These are phyloP conservation scores for Paramecium biaurelia DNA, from an alignment of 73 alveolate genomes.

Conservation along the genomic window DNA sequence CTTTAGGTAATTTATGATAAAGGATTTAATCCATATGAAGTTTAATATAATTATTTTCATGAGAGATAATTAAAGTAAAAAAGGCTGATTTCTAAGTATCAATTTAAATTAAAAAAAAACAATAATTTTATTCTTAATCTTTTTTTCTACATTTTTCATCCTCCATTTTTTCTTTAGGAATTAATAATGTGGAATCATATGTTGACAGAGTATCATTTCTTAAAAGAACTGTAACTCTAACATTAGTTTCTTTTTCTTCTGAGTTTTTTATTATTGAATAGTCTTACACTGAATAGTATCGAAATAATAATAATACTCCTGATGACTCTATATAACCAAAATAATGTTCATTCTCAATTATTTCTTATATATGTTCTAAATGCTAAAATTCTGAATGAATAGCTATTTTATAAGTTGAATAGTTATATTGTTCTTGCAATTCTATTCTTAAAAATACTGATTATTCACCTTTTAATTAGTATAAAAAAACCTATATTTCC, in stretches of 20 bases:
- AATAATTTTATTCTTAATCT: neutral
- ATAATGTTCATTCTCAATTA: neutral
- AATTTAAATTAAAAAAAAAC: neutral
- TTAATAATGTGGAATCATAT: neutral
- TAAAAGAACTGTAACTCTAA: neutral
- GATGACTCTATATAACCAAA: neutral
- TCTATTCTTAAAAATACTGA: neutral
- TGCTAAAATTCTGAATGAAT: neutral
- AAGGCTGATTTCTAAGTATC: neutral
- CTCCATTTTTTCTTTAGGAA: neutral
- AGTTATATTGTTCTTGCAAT: neutral
- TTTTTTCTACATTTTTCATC: neutral
- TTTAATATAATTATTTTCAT: neutral
- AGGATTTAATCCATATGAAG: neutral
- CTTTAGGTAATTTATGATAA: neutral
- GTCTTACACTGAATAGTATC: neutral
- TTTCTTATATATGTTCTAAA: neutral
- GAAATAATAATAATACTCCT: neutral
- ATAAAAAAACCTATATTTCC: neutral
- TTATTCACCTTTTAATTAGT: neutral
- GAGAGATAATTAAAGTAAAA: neutral
- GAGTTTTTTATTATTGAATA: neutral
- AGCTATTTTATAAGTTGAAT: neutral
- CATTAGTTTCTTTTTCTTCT: neutral
- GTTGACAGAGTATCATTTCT: neutral